Evolutionary conservation across 2,329 filamentous ascomycete genomes (phyloP).

Genomic region (Pseudogymnoascus sp.): DNA sequence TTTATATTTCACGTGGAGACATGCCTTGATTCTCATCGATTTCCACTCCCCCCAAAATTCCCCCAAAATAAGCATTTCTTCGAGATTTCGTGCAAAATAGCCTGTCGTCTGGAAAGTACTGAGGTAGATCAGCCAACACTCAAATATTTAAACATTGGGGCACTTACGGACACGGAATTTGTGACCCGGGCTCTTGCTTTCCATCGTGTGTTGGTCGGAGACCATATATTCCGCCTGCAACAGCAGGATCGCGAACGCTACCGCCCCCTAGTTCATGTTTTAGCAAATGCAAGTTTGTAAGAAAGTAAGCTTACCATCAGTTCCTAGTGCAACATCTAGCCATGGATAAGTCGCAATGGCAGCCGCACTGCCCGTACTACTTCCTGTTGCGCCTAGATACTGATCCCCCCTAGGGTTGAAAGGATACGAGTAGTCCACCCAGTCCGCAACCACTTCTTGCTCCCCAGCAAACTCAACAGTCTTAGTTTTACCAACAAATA

Average conservation of each 20-base stretch:
- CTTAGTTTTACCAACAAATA: conserved; percentile 46
- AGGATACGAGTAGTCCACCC: conserved; percentile 34
- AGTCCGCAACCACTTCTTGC: conserved; percentile 32
- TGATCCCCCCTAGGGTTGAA: conserved; percentile 39
- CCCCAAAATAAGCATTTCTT: not conserved
- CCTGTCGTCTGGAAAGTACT: not conserved
- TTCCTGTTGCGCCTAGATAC: conserved; percentile 39
- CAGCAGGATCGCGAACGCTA: not conserved
- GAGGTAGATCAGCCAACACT: not conserved
- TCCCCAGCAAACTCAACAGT: conserved; percentile 38
- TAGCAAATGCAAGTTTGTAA: not conserved
- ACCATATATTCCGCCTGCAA: no score
- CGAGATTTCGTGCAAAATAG: not conserved
- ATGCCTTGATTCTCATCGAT: not conserved
- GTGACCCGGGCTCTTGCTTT: not conserved
- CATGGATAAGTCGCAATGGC: conserved; percentile 37
- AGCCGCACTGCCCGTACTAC: conserved; percentile 38
- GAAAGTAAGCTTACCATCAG: conserved; percentile 29
- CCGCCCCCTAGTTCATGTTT: not conserved
- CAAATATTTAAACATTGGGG: not conserved
- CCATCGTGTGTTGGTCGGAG: not conserved
- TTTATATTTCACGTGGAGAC: no score
- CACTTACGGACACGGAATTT: not conserved
- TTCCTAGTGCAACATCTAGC: conserved; percentile 42
- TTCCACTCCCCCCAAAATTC: not conserved